Percentiles rank a stretch among this genome's conserved stretches.
These are phyloP conservation scores for Diplosphaera chodatii DNA, from an alignment of 139 green algal genomes.

Conservation along the genomic window DNA sequence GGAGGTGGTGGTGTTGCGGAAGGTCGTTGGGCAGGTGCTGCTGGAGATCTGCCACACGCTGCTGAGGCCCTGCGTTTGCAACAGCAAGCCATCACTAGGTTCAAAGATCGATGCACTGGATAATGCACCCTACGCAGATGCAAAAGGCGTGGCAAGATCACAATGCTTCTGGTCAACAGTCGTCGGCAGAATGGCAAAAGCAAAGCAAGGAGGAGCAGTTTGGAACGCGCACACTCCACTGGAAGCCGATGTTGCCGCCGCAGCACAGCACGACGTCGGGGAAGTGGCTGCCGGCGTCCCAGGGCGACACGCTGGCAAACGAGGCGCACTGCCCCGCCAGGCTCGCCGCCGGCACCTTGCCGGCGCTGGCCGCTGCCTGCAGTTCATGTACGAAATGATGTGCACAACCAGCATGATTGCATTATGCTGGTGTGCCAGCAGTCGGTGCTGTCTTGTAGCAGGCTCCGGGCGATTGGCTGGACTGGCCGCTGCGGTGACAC, in stretches of 20 bases:
- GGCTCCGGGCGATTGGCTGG: no score
- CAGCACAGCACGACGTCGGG: background rate
- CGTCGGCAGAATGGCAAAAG: no score
- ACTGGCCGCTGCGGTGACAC: no score
- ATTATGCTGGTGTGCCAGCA: no score
- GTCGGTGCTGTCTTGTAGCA: no score
- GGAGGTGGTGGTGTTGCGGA: background rate
- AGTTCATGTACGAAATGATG: no score
- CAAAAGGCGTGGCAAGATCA: no score
- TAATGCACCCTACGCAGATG: no score
- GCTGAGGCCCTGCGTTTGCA: background rate
- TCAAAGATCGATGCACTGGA: background rate
- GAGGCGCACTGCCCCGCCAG: background rate
- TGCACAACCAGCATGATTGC: no score
- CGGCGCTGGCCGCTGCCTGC: background rate
- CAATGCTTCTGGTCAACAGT: no score
- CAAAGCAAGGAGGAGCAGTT: no score
- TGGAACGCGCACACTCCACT: background rate
- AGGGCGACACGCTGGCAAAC: background rate
- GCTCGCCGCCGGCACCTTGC: background rate
- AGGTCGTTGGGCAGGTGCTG: background rate
- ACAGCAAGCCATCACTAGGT: no score
- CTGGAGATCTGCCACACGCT: background rate
- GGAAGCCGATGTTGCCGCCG: background rate
- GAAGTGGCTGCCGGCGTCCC: background rate